Percentiles rank a stretch among this genome's conserved stretches.
Conservation (phyloP, 2,329 filamentous ascomycete genomes). For the Nothomitra cinnamomea region DNA sequence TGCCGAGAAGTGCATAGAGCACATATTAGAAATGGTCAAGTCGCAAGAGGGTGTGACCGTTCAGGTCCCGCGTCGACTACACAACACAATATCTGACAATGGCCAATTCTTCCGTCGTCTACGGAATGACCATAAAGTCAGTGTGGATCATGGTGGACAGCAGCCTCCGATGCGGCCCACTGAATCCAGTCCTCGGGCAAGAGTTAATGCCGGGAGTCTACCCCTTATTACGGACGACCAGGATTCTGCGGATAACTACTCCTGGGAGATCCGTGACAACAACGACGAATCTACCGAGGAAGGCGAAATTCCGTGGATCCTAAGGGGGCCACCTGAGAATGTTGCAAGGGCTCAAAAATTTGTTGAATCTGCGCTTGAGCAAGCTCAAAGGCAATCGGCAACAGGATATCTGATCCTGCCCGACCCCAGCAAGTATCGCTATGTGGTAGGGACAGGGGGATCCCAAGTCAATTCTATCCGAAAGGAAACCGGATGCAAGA, state of each 20-base stretch:
- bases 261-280: constrained; percentile 64
- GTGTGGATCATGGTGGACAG: constrained; percentile 77
- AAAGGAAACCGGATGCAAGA: constrained; percentile 81
- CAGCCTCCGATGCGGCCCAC: constrained; percentile 52
- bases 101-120: constrained; percentile 88
- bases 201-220: constrained; percentile 41
- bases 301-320: constrained; percentile 74
- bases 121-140: constrained; percentile 71
- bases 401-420: constrained; percentile 81
- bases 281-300: constrained; percentile 34
- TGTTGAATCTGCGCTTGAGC: constrained; percentile 55
- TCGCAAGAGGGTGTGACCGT: constrained; percentile 77
- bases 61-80: constrained; percentile 64
- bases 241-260: constrained; percentile 49
- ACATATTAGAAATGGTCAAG: constrained; percentile 65
- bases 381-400: constrained; percentile 49
- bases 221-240: constrained; percentile 89
- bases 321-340: constrained; percentile 62
- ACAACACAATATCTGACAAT: constrained; percentile 74
- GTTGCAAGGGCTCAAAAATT: constrained; percentile 65
- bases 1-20: constrained; percentile 72
- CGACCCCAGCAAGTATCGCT: constrained; percentile 76
- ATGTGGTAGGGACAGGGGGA: constrained; percentile 76
- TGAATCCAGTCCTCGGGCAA: constrained; percentile 25
- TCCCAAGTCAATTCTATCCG: constrained; percentile 86